A percentile compares a stretch with the other conserved stretches of the same genome.
Evolutionary conservation across 257 asterid species (phyloP).

Genomic region (Verbena officinalis): DNA sequence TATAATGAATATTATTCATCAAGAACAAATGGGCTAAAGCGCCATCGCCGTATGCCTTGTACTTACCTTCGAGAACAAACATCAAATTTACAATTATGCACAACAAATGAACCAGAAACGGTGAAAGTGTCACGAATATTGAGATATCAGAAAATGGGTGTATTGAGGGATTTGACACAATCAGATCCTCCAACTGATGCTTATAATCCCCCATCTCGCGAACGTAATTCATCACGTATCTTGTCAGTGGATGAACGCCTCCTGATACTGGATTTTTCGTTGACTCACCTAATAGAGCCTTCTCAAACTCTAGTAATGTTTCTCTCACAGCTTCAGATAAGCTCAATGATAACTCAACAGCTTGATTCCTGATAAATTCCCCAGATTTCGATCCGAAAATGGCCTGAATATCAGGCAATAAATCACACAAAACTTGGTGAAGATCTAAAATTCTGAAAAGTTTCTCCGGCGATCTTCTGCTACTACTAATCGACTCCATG

Average conservation of each 20-base stretch:
- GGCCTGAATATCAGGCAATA: constrained; percentile 69
- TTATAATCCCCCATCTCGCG: constrained; percentile 80
- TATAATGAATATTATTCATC: constrained; percentile 93
- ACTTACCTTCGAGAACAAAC: constrained; percentile 75
- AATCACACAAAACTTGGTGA: constrained; percentile 70
- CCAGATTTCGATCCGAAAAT: constrained; percentile 73
- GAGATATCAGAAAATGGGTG: constrained; percentile 61
- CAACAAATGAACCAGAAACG: constrained; percentile 72
- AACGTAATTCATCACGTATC: constrained; percentile 89
- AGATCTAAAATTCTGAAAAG: constrained; percentile 87
- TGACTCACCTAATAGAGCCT: constrained; percentile 78
- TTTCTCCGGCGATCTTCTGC: constrained; percentile 83
- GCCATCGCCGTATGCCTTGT: constrained; percentile 70
- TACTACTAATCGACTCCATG: constrained; percentile 84
- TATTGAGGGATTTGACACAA: constrained; percentile 67
- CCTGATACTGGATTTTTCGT: constrained; percentile 76
- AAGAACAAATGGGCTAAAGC: constrained; percentile 78
- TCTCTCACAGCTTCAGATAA: constrained; percentile 83
- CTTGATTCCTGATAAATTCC: constrained; percentile 71
- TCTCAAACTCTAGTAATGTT: constrained; percentile 80
- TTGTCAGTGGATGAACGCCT: constrained; percentile 88
- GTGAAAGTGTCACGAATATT: constrained; percentile 45
- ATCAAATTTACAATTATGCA: constrained; percentile 73
- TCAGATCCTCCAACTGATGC: constrained; percentile 60
- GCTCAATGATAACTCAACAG: constrained; percentile 76